Conservation (phyloP, 2,329 filamentous ascomycete species). For the Aureobasidium sp. region DNA sequence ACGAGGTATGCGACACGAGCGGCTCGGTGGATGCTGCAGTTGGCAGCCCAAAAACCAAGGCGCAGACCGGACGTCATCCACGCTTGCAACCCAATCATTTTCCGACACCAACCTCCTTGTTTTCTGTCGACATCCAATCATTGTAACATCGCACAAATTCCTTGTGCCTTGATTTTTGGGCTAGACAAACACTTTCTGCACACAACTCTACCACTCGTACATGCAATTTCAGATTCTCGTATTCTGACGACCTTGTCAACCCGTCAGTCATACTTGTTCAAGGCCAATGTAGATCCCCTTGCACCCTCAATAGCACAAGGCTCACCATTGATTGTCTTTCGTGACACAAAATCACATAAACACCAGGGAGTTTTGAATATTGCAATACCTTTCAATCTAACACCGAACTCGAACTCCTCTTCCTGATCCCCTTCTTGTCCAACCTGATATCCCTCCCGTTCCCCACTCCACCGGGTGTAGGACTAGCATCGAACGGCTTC, state of each 20-base stretch:
- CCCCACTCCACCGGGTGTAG: too few relatives aligned
- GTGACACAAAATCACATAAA: too few relatives aligned
- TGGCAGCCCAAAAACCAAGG: conserved; percentile 9
- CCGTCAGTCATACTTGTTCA: too few relatives aligned
- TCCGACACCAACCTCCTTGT: neutral
- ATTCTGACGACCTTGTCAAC: too few relatives aligned
- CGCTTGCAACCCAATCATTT: neutral
- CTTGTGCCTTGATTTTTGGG: conserved; percentile 5
- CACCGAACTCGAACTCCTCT: conserved; percentile 3
- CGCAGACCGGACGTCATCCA: conserved; percentile 1
- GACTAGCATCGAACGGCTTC: conserved; percentile 37
- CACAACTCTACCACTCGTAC: too few relatives aligned
- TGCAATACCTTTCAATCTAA: too few relatives aligned
- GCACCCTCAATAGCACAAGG: too few relatives aligned
- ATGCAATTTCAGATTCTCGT: too few relatives aligned
- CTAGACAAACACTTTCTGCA: too few relatives aligned
- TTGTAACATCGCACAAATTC: neutral
- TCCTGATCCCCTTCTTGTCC: conserved; percentile 9
- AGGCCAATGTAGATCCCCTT: too few relatives aligned
- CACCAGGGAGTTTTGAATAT: too few relatives aligned
- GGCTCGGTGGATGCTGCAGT: conserved; percentile 2
- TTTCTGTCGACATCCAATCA: neutral
- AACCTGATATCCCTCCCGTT: neutral
- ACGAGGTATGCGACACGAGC: neutral
- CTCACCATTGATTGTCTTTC: too few relatives aligned